A percentile compares a stretch with the other conserved stretches of the same genome.
Conservation (phyloP, 371 early-diverging fungal species). For the Haplosporangium sp. region DNA sequence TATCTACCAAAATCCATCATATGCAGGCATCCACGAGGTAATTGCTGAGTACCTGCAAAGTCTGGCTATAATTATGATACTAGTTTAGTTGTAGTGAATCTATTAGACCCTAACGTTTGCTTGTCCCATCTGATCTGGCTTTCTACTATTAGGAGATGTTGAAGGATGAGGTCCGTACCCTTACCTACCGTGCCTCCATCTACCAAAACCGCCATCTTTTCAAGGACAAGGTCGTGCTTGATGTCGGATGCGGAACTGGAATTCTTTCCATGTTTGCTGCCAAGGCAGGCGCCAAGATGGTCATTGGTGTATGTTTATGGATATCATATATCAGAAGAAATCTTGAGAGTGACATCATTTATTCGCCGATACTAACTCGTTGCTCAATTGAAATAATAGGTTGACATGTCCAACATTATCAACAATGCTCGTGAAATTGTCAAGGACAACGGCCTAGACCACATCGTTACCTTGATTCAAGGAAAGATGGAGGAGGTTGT, state of each 20-base stretch:
- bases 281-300: constrained; percentile 93
- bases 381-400: constrained; percentile 50
- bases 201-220: constrained; percentile 94
- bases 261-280: constrained; percentile 99
- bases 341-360: background rate
- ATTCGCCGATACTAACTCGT: background rate
- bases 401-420: constrained; percentile 98
- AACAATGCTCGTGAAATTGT: constrained; percentile 92
- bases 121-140: background rate
- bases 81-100: background rate
- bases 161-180: constrained; percentile 96
- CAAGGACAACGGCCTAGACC: constrained; percentile 86
- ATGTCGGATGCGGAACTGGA: constrained; percentile 98
- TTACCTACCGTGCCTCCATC: constrained; percentile 93
- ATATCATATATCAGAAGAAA: background rate
- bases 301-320: constrained; percentile 80
- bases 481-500: constrained; percentile 97
- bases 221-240: constrained; percentile 96
- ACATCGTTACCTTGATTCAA: constrained; percentile 89
- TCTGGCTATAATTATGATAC: background rate
- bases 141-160: constrained; percentile 81
- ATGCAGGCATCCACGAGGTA: constrained; percentile 66
- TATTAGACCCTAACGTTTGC: background rate
- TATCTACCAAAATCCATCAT: background rate
- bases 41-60: background rate